A percentile compares a stretch with the other conserved stretches of the same genome.
phyloP scores from a whole-genome alignment of 2,329 filamentous ascomycete genomes.

The Aspergillus sp. region DNA sequence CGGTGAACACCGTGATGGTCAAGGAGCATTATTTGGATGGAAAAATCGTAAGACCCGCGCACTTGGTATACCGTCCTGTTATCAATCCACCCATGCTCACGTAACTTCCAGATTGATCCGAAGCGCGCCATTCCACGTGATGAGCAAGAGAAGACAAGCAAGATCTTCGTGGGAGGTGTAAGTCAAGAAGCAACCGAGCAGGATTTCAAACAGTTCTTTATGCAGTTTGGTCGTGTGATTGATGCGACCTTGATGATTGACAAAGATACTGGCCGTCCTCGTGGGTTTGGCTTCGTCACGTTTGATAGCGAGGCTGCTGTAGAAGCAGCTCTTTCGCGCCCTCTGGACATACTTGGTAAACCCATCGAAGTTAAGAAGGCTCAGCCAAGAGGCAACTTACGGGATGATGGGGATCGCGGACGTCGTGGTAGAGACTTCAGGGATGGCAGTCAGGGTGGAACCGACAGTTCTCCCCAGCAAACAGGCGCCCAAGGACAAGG shows the following conservation, averaged over 20 bases:
- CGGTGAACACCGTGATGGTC: constrained; percentile 98
- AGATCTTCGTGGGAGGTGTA: constrained; percentile 97
- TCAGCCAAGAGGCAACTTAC: constrained; percentile 89
- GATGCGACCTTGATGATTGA: constrained; percentile 99
- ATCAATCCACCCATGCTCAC: neutral
- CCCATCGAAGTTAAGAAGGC: constrained; percentile 98
- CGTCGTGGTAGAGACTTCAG: constrained; percentile 43
- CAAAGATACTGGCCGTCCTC: constrained; percentile 94
- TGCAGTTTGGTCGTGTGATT: constrained; percentile 91
- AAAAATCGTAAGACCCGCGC: constrained; percentile 74
- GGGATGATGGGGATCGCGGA: constrained; percentile 78
- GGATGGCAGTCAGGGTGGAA: constrained; percentile 38
- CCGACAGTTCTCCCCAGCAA: constrained; percentile 46
- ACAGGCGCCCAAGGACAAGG: constrained; percentile 44
- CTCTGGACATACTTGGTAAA: constrained; percentile 91
- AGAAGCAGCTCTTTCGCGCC: constrained; percentile 80
- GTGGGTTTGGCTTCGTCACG: constrained; percentile 96
- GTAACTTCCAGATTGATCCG: constrained; percentile 75
- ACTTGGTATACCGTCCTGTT: constrained; percentile 5
- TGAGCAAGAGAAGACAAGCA: constrained; percentile 96
- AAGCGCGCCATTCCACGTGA: constrained; percentile 96
- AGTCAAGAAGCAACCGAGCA: constrained; percentile 96
- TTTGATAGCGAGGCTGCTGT: constrained; percentile 96
- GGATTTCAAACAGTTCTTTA: constrained; percentile 96
- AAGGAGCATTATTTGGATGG: constrained; percentile 98